These are phyloP conservation scores for Alternaria gaisen DNA, from an alignment of 2,329 filamentous ascomycete genomes.

Conservation along the genomic window DNA sequence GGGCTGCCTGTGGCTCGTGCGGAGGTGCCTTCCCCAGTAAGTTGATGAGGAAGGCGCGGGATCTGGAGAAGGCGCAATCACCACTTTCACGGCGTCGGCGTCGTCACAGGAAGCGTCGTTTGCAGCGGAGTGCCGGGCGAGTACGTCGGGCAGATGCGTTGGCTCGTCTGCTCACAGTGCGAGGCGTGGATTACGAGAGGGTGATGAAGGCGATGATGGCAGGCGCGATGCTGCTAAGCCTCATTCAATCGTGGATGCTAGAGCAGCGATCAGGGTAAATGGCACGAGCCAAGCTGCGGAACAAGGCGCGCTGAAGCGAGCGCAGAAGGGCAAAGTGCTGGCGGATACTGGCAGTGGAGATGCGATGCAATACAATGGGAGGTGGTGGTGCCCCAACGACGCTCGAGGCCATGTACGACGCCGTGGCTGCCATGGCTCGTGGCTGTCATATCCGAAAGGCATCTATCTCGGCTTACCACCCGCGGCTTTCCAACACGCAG, in stretches of 20 bases:
- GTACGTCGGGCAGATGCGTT: neutral
- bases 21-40: conserved; percentile 18
- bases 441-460: conserved; percentile 5
- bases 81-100: conserved; percentile 3
- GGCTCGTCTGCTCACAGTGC: neutral
- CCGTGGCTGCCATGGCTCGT: neutral
- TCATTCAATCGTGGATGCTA: conserved; percentile 15
- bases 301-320: conserved; percentile 13
- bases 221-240: conserved; percentile 19
- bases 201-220: conserved; percentile 2
- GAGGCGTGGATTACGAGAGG: neutral
- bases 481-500: neutral
- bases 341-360: conserved; percentile 1
- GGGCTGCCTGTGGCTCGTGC: conserved; percentile 19
- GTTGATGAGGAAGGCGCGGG: conserved; percentile 21
- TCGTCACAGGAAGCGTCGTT: neutral
- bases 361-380: neutral
- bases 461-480: conserved; percentile 5
- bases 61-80: conserved; percentile 16
- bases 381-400: neutral
- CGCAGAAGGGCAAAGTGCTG: conserved; percentile 1
- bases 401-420: conserved; percentile 7
- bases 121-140: neutral
- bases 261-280: conserved; percentile 18
- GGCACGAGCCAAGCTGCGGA: conserved; percentile 16